Percentiles rank a stretch among this genome's conserved stretches.
Conservation (phyloP, 495 filamentous ascomycete genomes). For the Filosporella fistucella region DNA sequence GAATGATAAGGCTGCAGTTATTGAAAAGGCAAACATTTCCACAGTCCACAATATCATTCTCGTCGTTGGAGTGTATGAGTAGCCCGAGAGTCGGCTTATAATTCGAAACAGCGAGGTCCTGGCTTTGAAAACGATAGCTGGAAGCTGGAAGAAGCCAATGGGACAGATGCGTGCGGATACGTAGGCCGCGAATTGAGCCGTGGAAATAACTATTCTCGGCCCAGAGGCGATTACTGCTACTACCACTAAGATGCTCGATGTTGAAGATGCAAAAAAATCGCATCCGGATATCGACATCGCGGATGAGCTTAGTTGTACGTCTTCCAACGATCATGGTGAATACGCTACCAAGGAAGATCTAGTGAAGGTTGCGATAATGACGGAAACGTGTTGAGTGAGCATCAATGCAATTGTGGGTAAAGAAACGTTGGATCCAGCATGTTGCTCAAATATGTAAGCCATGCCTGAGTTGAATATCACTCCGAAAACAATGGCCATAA, state of each 20-base stretch:
- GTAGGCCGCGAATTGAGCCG: conserved; percentile 5
- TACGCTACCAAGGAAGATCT: conserved; percentile 4
- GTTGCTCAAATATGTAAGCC: background rate
- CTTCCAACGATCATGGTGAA: conserved; percentile 5
- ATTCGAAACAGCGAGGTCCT: background rate
- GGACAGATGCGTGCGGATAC: background rate
- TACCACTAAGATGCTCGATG: conserved; percentile 7
- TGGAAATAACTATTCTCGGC: conserved; percentile 1
- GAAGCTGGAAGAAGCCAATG: background rate
- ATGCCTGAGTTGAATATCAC: conserved; percentile 3
- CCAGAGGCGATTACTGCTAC: conserved; percentile 1
- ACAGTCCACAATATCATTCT: background rate
- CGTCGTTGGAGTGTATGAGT: too few relatives aligned
- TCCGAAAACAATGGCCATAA: conserved; percentile 24
- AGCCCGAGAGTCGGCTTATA: background rate
- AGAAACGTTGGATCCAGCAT: background rate
- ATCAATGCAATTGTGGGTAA: background rate
- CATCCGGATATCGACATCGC: background rate
- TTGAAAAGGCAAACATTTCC: background rate
- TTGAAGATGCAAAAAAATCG: conserved; percentile 1
- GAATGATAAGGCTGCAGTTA: background rate
- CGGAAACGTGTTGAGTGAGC: background rate
- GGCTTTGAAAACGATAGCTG: background rate
- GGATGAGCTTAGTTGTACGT: background rate
- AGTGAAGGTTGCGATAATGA: background rate